Conservation (phyloP, 495 filamentous ascomycete genomes). For the Haplographium delicatum region DNA sequence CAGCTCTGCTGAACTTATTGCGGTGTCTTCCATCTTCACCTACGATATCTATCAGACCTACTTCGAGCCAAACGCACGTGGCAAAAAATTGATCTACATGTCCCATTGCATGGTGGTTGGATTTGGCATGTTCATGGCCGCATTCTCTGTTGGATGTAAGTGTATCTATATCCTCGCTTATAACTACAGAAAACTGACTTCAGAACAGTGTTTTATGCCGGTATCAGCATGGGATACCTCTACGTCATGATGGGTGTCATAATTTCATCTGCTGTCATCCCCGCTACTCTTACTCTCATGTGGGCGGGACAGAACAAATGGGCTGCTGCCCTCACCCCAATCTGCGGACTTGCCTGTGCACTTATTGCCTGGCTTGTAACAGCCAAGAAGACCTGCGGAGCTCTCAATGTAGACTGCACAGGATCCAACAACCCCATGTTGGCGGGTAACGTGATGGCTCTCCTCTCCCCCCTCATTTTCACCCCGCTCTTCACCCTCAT, state of each 20-base stretch:
- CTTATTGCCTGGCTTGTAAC: slow-evolving; percentile 91
- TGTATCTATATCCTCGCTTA: not conserved
- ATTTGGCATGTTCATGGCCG: slow-evolving; percentile 81
- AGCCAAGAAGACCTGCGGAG: slow-evolving; percentile 68
- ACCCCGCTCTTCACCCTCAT: slow-evolving; percentile 72
- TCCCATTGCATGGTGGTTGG: slow-evolving; percentile 69
- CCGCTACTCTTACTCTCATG: slow-evolving; percentile 22
- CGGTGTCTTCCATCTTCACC: slow-evolving; percentile 87
- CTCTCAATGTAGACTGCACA: slow-evolving; percentile 67
- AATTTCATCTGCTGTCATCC: slow-evolving; percentile 25
- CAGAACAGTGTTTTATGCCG: slow-evolving; percentile 33
- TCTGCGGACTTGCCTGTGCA: slow-evolving; percentile 69
- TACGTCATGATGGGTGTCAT: slow-evolving; percentile 28
- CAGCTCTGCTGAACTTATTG: slow-evolving; percentile 84
- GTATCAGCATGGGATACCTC: slow-evolving; percentile 63
- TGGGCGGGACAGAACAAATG: slow-evolving; percentile 24
- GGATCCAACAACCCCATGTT: slow-evolving; percentile 86
- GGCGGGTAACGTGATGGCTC: slow-evolving; percentile 72
- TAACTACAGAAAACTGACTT: not conserved
- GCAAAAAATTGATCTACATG: slow-evolving; percentile 79
- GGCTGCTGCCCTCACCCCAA: slow-evolving; percentile 40
- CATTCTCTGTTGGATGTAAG: slow-evolving; percentile 44
- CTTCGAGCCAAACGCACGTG: slow-evolving; percentile 57
- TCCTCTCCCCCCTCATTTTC: slow-evolving; percentile 75
- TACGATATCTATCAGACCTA: slow-evolving; percentile 85